Evolutionary conservation across 768 basidiomycete species (phyloP).

Genomic region (Pilatotrama ljubarskyi): DNA sequence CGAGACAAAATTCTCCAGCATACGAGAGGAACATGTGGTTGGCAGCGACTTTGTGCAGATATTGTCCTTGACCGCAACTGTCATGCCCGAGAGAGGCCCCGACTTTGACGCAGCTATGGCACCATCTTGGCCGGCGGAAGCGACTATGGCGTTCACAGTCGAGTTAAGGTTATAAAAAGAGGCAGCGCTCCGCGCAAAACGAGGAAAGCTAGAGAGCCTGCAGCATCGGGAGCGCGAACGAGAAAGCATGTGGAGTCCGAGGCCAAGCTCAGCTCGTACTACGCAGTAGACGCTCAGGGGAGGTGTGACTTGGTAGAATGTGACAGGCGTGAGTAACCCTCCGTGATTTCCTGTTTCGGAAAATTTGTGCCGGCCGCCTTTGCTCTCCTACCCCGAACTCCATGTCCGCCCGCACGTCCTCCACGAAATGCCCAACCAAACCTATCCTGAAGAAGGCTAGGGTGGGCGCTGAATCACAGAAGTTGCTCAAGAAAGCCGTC

Average conservation of each 20-base stretch:
- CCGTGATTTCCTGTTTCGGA: constrained; percentile 16
- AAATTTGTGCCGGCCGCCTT: constrained; percentile 10
- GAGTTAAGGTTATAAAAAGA: neutral
- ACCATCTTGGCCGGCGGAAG: neutral
- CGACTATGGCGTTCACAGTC: constrained; percentile 3
- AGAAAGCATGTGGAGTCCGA: constrained; percentile 3
- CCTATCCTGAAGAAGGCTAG: constrained; percentile 23
- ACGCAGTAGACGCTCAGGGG: neutral
- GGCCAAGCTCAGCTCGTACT: neutral
- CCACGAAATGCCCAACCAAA: constrained; percentile 13
- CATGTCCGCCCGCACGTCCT: constrained; percentile 15
- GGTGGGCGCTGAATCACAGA: neutral
- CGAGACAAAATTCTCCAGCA: constrained; percentile 71
- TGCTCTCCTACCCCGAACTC: neutral
- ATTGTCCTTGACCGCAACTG: constrained; percentile 83
- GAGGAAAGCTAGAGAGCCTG: neutral
- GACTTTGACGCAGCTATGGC: constrained; percentile 15
- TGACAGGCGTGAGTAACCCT: too few relatives aligned
- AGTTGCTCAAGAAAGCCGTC: neutral
- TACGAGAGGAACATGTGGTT: constrained; percentile 77
- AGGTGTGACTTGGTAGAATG: neutral
- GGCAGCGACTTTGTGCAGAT: constrained; percentile 68
- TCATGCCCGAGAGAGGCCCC: constrained; percentile 36
- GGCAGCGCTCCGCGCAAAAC: neutral
- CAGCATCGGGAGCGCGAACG: constrained; percentile 1